Evolutionary conservation across 2,329 filamentous ascomycete genomes (phyloP), one percentile per base, ranked within the genome.

Genomic region (Leptographium flavum): DNA sequence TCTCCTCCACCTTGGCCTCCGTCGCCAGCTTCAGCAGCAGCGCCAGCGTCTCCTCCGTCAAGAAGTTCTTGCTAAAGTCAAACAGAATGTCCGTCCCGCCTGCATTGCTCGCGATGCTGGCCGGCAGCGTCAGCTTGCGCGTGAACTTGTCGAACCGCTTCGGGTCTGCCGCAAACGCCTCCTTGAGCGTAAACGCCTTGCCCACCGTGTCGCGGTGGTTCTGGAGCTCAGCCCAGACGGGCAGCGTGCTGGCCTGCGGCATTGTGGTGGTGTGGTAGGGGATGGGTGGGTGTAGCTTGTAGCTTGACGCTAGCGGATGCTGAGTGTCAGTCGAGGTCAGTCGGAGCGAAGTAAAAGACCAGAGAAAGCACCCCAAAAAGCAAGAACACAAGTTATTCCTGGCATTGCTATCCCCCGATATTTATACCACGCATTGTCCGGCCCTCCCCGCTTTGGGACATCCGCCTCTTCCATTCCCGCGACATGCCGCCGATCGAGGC

Each of bases 11-110:
- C 54, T 82, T 81, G 53, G 90, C 87, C 69, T 96, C 84, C 67
- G 88, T 81, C 52, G 92, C 92, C 25, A 98, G 79, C 70, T 94
- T 81, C 57, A 93, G 73, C 45, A 98, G 76, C 42, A 94, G 74
- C 53, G 82, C 73, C 43, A 96, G 71, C 5, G 90, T 96, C 68
- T 96, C 88, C 55, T 94, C 85, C 50, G 83, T 92, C 57, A 96
- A 65, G 66, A 98, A 88, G 77, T 98, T 98, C 79, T 98, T 98
- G 71, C 83, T 92, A 70, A 94, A 98, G 67, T 98, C 92, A 66
- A 96, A 98, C 52, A 98, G 77, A 58, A 93, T 92, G 53, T 95
- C 87, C 55, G 79, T 81, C 58, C 74, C 74, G 50, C 53, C 52
- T 44, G 54, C 48, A 43, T 51, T 53, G 50, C 58, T 58, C 58